Evolutionary conservation across 257 asterid genomes (phyloP), one percentile per base, ranked within the genome.

Genomic region (Solanum pinnatisectum): DNA sequence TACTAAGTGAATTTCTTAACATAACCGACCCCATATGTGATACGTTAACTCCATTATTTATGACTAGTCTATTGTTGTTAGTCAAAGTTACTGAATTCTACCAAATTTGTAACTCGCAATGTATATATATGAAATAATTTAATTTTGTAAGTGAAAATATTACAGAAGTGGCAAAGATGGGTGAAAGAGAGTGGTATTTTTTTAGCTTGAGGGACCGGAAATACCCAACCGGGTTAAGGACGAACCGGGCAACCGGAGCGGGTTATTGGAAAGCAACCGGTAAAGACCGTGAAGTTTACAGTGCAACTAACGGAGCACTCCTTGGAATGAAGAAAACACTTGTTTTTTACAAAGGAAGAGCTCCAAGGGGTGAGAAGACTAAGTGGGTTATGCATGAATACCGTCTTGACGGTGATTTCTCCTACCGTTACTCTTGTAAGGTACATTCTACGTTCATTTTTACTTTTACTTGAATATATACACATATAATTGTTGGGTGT

Each of bases 331-430:
- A 94, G 93, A 95, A 95, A 91, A 94, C 98, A 86, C 95, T 95
- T 32, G 98, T 95, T 90, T 95, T 95, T 91, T 95, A 95, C 95
- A 94, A 74, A 60, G 98, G 98, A 0, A 91, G 98, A 88, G 98
- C 98, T 30, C 98, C 98, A 0, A 88, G 96, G 1, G 98, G 98
- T 1, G 93, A 93, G 86, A 95, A 95, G 87, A 95, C 98, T 52
- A 95, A 94, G 88, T 95, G 98, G 98, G 98, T 95, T 88, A 95
- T 95, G 98, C 98, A 95, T 84, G 98, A 95, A 78, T 95, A 95
- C 82, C 97, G 98, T 86, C 98, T 94, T 77, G 94, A 94, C 46
- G 95, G 96, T 14, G 89, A 92, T 87, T 94, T 94, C 88, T 94
- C 96, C 35, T 93, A 90, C 93, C 98, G 96, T 79, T 94, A 92